A percentile compares a stretch with the other conserved stretches of the same genome.
Conservation (phyloP, 768 basidiomycete genomes). For the Naganishia vaughanmartiniae region DNA sequence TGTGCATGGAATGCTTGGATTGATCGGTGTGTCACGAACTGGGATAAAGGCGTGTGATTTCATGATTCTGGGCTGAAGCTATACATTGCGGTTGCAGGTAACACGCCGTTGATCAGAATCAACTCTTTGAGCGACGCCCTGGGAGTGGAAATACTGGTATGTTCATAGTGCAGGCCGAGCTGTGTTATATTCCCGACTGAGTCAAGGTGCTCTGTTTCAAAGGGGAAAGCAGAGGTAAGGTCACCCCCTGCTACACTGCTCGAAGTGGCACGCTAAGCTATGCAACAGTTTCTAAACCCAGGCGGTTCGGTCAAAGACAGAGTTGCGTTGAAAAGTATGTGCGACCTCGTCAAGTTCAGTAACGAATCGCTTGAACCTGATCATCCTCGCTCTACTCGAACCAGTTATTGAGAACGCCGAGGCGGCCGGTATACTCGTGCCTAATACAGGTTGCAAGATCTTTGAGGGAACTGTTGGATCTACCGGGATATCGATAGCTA, state of each 20-base stretch:
- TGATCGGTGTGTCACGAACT: slow-evolving; percentile 64
- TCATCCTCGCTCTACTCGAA: neutral
- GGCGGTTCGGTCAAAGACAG: slow-evolving; percentile 98
- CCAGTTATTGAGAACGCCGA: slow-evolving; percentile 95
- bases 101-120: slow-evolving; percentile 88
- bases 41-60: too few species aligned
- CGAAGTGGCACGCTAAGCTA: neutral
- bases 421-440: slow-evolving; percentile 71
- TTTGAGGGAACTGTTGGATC: slow-evolving; percentile 90
- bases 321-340: slow-evolving; percentile 83
- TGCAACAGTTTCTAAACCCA: slow-evolving; percentile 79
- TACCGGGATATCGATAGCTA: slow-evolving; percentile 83
- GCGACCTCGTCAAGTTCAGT: neutral
- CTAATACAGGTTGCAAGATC: slow-evolving; percentile 82
- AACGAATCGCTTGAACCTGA: neutral
- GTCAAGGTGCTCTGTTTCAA: neutral
- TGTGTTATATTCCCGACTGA: neutral
- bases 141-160: slow-evolving; percentile 80
- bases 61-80: neutral
- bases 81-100: slow-evolving; percentile 59
- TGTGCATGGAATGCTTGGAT: slow-evolving; percentile 72
- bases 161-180: neutral
- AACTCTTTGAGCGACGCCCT: slow-evolving; percentile 85
- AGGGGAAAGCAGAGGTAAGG: slow-evolving; percentile 84
- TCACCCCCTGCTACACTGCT: neutral